phyloP scores from a whole-genome alignment of 345 rosid genomes.

The Eucalyptus fibrosa region DNA sequence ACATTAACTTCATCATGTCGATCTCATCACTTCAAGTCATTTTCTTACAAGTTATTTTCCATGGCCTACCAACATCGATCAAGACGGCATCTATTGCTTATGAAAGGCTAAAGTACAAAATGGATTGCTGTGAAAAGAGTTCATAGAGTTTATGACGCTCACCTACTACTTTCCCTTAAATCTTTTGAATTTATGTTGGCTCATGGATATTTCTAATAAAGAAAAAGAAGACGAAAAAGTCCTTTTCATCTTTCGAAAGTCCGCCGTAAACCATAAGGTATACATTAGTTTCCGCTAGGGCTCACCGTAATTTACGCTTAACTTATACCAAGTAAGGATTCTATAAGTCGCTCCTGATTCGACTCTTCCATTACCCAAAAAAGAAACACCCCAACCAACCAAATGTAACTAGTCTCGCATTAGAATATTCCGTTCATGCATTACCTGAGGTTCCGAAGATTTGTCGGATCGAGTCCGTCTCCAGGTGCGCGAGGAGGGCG shows the following conservation, averaged over 20 bases:
- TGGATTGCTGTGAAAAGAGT: neutral
- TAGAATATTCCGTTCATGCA: neutral
- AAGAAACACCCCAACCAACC: neutral
- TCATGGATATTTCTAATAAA: neutral
- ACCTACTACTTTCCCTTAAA: neutral
- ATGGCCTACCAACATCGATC: neutral
- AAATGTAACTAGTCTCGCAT: neutral
- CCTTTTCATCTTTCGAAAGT: neutral
- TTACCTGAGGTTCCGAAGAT: slow-evolving; percentile 5
- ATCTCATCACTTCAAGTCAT: neutral
- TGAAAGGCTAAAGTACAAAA: neutral
- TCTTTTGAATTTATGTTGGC: neutral
- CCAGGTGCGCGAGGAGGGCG: slow-evolving; percentile 18
- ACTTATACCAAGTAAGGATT: neutral
- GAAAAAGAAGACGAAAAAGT: neutral
- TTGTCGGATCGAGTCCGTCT: slow-evolving; percentile 12
- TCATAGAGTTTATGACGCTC: neutral
- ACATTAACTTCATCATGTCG: neutral
- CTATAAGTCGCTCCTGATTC: neutral
- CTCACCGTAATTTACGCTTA: neutral
- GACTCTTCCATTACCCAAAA: neutral
- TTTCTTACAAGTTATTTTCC: neutral
- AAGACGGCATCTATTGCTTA: neutral
- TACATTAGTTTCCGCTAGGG: neutral
- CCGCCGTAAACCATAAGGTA: neutral